phyloP scores from a whole-genome alignment of 441 rosid genomes.

The California macrophylla region DNA sequence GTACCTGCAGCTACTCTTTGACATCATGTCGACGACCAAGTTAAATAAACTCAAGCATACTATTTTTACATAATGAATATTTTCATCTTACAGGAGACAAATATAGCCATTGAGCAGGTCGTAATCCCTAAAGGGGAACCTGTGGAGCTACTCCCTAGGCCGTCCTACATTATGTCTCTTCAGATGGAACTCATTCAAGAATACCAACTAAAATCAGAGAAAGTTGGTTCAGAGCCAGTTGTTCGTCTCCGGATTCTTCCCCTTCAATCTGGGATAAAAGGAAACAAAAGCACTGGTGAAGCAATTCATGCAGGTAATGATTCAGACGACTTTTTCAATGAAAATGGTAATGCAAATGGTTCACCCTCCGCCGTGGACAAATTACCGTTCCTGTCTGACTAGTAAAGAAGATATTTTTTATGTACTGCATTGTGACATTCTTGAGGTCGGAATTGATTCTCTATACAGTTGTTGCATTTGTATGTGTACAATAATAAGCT shows the following conservation, averaged over 20 bases:
- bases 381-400: conserved; percentile 68
- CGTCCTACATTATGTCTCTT: conserved; percentile 39
- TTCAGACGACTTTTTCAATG: conserved; percentile 27
- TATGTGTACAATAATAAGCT: not conserved
- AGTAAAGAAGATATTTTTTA: conserved; percentile 13
- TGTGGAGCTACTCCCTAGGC: conserved; percentile 59
- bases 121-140: conserved; percentile 62
- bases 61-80: not conserved
- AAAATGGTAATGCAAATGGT: conserved; percentile 33
- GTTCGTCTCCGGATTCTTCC: conserved; percentile 49
- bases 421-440: not conserved
- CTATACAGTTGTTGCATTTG: not conserved
- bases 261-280: conserved; percentile 23
- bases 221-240: conserved; percentile 39
- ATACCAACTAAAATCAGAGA: conserved; percentile 53
- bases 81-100: conserved; percentile 52
- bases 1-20: not conserved
- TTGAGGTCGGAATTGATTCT: not conserved
- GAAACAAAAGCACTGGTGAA: conserved; percentile 21
- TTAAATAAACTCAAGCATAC: not conserved
- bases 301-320: conserved; percentile 22
- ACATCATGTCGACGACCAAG: not conserved
- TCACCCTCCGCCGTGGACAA: conserved; percentile 32
- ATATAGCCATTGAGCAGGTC: conserved; percentile 60
- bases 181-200: conserved; percentile 52